Percentiles rank a stretch among this genome's conserved stretches.
Conservation (phyloP, 345 rosid genomes). For the Gossypium raimondii region DNA sequence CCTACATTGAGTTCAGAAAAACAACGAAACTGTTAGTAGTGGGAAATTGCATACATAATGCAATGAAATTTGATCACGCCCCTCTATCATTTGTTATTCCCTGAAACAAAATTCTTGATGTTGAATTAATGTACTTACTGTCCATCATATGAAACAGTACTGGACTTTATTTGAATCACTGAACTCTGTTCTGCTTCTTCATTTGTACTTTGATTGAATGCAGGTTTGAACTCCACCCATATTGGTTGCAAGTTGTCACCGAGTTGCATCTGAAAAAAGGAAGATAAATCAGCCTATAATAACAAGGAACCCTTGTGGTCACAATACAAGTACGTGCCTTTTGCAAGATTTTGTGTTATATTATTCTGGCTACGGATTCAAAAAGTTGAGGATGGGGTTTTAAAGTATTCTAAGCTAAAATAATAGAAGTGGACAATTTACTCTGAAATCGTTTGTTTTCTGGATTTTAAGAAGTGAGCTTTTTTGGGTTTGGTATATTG, state of each 20-base stretch:
- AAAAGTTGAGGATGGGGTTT: not conserved
- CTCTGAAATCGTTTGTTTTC: not conserved
- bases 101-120: not conserved
- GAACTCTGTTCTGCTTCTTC: slow-evolving; percentile 37
- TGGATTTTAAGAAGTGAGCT: not conserved
- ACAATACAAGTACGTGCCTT: not conserved
- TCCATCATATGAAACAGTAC: slow-evolving; percentile 47
- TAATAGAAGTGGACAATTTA: not conserved
- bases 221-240: slow-evolving; percentile 48
- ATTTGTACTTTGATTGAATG: slow-evolving; percentile 24
- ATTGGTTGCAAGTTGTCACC: slow-evolving; percentile 48
- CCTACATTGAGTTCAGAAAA: slow-evolving; percentile 29
- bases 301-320: not conserved
- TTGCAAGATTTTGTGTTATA: not conserved
- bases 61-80: not conserved
- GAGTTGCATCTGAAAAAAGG: slow-evolving; percentile 43
- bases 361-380: not conserved
- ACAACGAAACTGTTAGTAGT: not conserved
- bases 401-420: not conserved
- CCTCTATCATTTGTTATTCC: not conserved
- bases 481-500: not conserved
- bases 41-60: not conserved
- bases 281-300: slow-evolving; percentile 1
- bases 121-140: slow-evolving; percentile 34
- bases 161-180: slow-evolving; percentile 46